Base-by-base conservation (phyloP, 306 rosid genomes). In the Begonia peltatifolia region DNA sequence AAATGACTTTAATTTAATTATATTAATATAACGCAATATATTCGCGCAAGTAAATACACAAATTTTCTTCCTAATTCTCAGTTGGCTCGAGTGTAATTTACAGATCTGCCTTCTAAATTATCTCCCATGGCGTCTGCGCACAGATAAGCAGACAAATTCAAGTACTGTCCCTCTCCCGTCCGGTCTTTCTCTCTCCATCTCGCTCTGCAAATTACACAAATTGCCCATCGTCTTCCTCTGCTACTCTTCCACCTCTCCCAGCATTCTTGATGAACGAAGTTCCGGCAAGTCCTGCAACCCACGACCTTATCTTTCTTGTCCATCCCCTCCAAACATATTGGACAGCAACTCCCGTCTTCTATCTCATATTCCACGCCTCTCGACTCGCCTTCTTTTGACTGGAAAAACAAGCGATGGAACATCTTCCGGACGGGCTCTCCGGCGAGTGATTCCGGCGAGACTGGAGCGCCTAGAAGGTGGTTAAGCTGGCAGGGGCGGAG, bases 161-260 rank as follows among this genome's bases (percentile, higher is more conserved):
- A 68, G 78, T 83, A 86, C 72, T 69, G 66, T 9, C 74, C 79
- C 44, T 79, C 73, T 6, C 71, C 66, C 15, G 6, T 13, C 12
- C 13, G 20, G 18, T 18, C 55, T 46, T 15, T 42, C 22, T 76
- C 68, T 69, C 67, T 74, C 99, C 94, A 92, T 66, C 77, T 73
- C 1, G 94, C 95, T 52, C 99, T 75, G 22, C 99, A 92, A n/a
- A 92, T 70, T 50, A 86, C 99, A 46, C 99, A 92, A 41, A 67
- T 77, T 2, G 71, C 68, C 0, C 51, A 30, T 74, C 94, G 73
- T 56, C 81, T 79, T 54, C 92, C 83, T 4, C 64, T 64, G 57
- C 79, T 92, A 50, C 83, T 76, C 71, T 72, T 92, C 96, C 99
- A 92, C 65, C 63, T 70, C 42, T 41, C 36, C 61, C 83, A 66